Percentiles rank a stretch among this genome's conserved stretches.
Conservation (phyloP, 495 filamentous ascomycete species). For the Hypoxylon trugodes region DNA sequence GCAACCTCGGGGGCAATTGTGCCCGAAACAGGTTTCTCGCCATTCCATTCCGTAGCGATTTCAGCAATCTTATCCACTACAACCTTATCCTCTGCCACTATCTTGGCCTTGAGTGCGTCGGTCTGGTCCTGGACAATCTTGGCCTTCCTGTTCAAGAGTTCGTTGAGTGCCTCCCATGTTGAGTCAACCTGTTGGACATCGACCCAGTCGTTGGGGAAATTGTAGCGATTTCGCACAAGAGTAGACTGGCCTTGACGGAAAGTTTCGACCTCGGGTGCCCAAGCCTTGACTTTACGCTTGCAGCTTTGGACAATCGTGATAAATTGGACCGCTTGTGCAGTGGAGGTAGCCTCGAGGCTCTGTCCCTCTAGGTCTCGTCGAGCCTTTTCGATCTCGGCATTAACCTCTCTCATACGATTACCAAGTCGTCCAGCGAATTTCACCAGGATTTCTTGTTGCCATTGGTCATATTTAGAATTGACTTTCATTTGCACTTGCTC, state of each 20-base stretch:
- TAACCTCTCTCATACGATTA: slow-evolving; percentile 87
- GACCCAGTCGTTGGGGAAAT: slow-evolving; percentile 92
- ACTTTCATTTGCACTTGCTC: slow-evolving; percentile 98
- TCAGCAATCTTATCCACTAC: slow-evolving; percentile 86
- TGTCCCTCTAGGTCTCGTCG: slow-evolving; percentile 88
- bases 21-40: slow-evolving; percentile 95
- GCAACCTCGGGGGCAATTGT: slow-evolving; percentile 89
- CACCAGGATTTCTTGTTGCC: slow-evolving; percentile 94
- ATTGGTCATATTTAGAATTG: slow-evolving; percentile 98
- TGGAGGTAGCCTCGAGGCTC: slow-evolving; percentile 89
- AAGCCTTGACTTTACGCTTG: slow-evolving; percentile 88
- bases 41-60: slow-evolving; percentile 84
- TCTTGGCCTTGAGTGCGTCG: slow-evolving; percentile 94
- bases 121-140: slow-evolving; percentile 96
- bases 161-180: slow-evolving; percentile 90
- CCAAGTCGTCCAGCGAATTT: slow-evolving; percentile 92
- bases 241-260: slow-evolving; percentile 96
- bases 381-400: slow-evolving; percentile 87
- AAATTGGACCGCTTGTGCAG: slow-evolving; percentile 94
- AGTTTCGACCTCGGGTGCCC: slow-evolving; percentile 93
- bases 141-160: slow-evolving; percentile 85
- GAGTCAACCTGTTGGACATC: slow-evolving; percentile 92
- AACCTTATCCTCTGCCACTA: slow-evolving; percentile 89
- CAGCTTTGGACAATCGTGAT: slow-evolving; percentile 97
- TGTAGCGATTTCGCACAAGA: slow-evolving; percentile 86